Base-by-base conservation (phyloP, 441 rosid species). In the Adansonia gregorii region DNA sequence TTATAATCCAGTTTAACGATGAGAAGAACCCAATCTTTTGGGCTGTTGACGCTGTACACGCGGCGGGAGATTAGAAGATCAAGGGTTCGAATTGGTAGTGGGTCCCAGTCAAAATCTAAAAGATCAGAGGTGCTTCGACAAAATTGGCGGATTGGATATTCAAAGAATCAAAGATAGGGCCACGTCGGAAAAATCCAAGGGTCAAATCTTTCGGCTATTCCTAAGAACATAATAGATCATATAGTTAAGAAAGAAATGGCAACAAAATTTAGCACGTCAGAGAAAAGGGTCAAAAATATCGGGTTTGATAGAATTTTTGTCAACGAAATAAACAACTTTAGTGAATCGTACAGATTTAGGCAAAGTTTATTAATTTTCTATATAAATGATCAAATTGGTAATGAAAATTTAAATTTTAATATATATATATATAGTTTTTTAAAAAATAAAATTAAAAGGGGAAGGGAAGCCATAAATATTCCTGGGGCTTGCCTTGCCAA, bases 1-100 rank as follows among this genome's bases (percentile, higher is more conserved):
- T 49, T 49, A 10, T 49, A 10, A 9, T 10, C 45, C 8, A 41
- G 8, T 41, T 41, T 41, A 41, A 5, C 1, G 45, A 41, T 41
- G 0, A 4, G 0, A 41, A 4, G 45, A 41, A 41, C 7, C 45
- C 45, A 35, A 35, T 41, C 8, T 41, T 41, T 41, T 41, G 20
- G 3, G 3, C 67, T 31, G 83, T 79, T 81, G 75, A 81, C 67
- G 46, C 67, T 17, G 12, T 27, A 81, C 80, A 81, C 87, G 86
- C 81, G 76, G 64, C 60, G 8, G 14, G 6, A 67, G 66, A 19
- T 39, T 17, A 35, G 12, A 43, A 52, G 4, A 49, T 49, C 54
- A 49, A 14, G 45, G 24, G 39, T 10, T 31, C 3, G 39, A 4
- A 7, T 20, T 0, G 46, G 19, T 0, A 0, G 39, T 66, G 80